Evolutionary conservation across 2,329 filamentous ascomycete genomes (phyloP), one percentile per base, ranked within the genome.

Genomic region (Lojkania enalia): DNA sequence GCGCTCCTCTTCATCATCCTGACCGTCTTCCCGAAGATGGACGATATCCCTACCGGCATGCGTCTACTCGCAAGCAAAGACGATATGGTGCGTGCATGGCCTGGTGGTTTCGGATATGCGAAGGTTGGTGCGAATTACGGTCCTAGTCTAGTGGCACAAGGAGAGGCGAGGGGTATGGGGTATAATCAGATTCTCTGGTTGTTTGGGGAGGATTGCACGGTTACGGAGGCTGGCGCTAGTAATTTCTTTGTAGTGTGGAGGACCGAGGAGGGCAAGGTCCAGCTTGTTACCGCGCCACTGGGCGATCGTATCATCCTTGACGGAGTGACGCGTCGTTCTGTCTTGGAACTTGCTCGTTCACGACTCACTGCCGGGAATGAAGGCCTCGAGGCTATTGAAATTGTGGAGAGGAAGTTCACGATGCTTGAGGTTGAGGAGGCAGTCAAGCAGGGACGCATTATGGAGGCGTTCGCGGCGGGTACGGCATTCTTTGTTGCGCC

Each of bases 121-220:
- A 96, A 96, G 74, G 82, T 96, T 23, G 91, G 91, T 42, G 91
- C 91, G 49, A 96, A 96, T 77, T 96, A 96, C 70, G 91, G 91
- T 0, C 91, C 91, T 14, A 85, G 82, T 15, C 78, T 96, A 42
- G 77, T 89, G 42, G 88, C 89, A 3, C 90, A 90, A 37, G 79
- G 79, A 14, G 87, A 91, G 69, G 91, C 91, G 2, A 76, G 84
- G 44, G 75, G 74, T 9, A 74, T 81, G 30, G 91, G 92, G 0
- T 96, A 84, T 71, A 82, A 92, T 64, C 92, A 96, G 77, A 86
- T 96, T 44, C 80, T 96, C n/a, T 96, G 91, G 91, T 79, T 96
- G 39, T 94, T 95, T 62, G 90, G 90, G 1, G 71, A 81, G 30
- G 79, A 92, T 57, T 82, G 81, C 40, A 82, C 83, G 64, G 90